A percentile compares a stretch with the other conserved stretches of the same genome.
Conservation (phyloP, 257 asterid genomes). For the Solanum piurae region DNA sequence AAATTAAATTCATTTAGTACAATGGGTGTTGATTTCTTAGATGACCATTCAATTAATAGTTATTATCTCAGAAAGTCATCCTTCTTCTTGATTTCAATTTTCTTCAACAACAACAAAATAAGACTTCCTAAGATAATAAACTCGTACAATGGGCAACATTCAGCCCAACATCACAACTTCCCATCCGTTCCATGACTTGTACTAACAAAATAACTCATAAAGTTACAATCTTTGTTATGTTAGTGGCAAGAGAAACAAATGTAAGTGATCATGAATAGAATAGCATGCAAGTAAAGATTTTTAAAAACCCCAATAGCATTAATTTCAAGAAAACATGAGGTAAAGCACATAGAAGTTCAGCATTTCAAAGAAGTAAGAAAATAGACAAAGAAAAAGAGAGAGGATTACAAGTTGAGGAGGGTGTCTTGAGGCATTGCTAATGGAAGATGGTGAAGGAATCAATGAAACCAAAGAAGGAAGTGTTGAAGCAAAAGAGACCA, state of each 20-base stretch:
- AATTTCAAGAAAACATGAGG: not conserved
- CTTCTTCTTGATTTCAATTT: not conserved
- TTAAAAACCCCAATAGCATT: not conserved
- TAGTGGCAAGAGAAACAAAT: not conserved
- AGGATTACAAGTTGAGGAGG: slow-evolving; percentile 29
- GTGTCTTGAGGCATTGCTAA: slow-evolving; percentile 14
- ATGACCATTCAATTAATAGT: not conserved
- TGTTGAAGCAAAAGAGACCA: slow-evolving; percentile 70
- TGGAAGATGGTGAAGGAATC: slow-evolving; percentile 22
- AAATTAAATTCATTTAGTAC: not conserved
- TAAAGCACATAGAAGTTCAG: not conserved
- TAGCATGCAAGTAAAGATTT: not conserved
- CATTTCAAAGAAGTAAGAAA: not conserved
- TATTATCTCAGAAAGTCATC: not conserved
- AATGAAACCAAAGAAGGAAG: slow-evolving; percentile 42
- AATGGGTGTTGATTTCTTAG: not conserved
- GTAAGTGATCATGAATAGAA: not conserved
- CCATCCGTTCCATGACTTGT: not conserved
- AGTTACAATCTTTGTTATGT: not conserved
- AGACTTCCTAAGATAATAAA: not conserved
- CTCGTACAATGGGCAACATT: not conserved
- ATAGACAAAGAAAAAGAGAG: not conserved
- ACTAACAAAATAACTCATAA: not conserved
- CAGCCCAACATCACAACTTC: not conserved
- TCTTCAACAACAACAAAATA: not conserved